Percentiles rank a stretch among this genome's conserved stretches.
Evolutionary conservation across 2,329 filamentous ascomycete genomes (phyloP).

Genomic region (Exophiala alcalophila): DNA sequence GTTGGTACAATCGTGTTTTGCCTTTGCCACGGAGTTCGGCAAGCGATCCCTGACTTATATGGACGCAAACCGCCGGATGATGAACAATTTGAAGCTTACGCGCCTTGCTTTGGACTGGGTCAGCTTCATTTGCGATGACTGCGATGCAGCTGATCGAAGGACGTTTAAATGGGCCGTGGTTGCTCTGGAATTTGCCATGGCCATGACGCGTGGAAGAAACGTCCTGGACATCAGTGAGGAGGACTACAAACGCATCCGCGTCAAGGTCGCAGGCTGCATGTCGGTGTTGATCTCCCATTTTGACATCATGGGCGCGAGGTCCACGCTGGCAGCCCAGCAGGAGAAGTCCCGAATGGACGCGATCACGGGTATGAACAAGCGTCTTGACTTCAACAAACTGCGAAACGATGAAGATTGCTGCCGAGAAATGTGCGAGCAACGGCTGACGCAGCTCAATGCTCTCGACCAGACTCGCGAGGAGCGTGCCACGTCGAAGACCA

Average conservation of each 20-base stretch:
- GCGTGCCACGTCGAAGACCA: constrained; percentile 79
- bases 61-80: constrained; percentile 89
- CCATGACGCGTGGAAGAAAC: constrained; percentile 90
- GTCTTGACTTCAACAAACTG: constrained; percentile 69
- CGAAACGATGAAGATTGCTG: constrained; percentile 83
- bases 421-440: constrained; percentile 69
- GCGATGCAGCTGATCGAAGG: constrained; percentile 86
- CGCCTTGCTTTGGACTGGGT: constrained; percentile 95
- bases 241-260: constrained; percentile 77
- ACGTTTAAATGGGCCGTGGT: constrained; percentile 97
- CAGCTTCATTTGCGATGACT: constrained; percentile 96
- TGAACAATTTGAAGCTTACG: constrained; percentile 95
- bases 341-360: constrained; percentile 87
- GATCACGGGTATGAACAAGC: constrained; percentile 68
- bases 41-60: constrained; percentile 92
- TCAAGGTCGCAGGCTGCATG: constrained; percentile 96
- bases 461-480: constrained; percentile 77
- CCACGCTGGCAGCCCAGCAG: constrained; percentile 86
- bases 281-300: constrained; percentile 95
- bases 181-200: constrained; percentile 93
- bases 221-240: constrained; percentile 86
- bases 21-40: constrained; percentile 98
- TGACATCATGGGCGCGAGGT: constrained; percentile 96
- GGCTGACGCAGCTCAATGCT: constrained; percentile 67
- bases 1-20: constrained; percentile 94